Base-by-base conservation (phyloP, 1,284 basidiomycete species). In the Papiliotrema nemorosa region DNA sequence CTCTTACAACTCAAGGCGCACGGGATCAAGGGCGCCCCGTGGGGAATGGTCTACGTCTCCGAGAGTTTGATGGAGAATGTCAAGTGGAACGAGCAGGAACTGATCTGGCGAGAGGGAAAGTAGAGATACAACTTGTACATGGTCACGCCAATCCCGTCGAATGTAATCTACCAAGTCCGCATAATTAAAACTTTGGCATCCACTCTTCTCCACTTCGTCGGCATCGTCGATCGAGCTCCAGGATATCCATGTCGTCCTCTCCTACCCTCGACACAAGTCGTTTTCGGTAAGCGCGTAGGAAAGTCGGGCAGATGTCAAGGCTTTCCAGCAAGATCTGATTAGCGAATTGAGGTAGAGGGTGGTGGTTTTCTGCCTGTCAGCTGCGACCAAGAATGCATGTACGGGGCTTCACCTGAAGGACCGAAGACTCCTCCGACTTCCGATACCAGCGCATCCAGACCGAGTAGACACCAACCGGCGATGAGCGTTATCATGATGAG, bases 391-490 rank as follows among this genome's bases (percentile, higher is more conserved):
- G 13, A 14, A 10, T 25, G 21, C 9, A 33, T 38, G 10, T 10
- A 59, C 63, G n/a, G n/a, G n/a, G n/a, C n/a, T n/a, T 49, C 43
- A 65, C 67, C 64, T 29, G 62, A 64, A 34, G 39, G 47, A 16
- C 70, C 70, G 52, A 71, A 73, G 1, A 73, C 70, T 9, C 62
- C 65, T 2, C 66, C 68, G 1, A 71, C 69, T 58, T 73, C 70
- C 12, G 58, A 51, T 20, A 68, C 63, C 20, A 73, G 45, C 35
- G 69, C 69, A 50, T 73, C 69, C 3, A 73, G 56, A 20, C 70
- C 70, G 14, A 71, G 46, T 1, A 73, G 45, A 49, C 64, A 69
- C 70, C 70, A 71, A 6, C 66, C 69, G 12, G 69, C 69, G 13
- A 73, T 55, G 25, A 70, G 36, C 1, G 64, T 66, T 14, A 73